Conservation (phyloP, 2,329 filamentous ascomycete species). For the Venturia effusa region DNA sequence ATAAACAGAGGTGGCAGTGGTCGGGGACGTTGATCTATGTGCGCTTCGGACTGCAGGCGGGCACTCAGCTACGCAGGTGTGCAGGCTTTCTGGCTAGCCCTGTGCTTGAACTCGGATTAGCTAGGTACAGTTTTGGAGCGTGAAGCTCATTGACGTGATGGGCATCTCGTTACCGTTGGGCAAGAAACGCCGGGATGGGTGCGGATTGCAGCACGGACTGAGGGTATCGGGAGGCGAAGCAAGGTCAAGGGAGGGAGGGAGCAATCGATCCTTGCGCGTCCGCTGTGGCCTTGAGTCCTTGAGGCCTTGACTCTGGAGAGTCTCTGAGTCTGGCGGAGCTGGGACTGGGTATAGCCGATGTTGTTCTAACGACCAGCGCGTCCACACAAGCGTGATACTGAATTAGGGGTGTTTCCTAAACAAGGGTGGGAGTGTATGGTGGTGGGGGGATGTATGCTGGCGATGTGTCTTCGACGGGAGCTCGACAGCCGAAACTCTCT, state of each 20-base stretch:
- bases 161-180: slow-evolving; percentile 1
- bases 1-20: not conserved
- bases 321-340: no score
- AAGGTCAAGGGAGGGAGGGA: not conserved
- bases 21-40: slow-evolving; percentile 3
- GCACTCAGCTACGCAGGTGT: not conserved
- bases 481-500: not conserved
- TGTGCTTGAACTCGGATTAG: not conserved
- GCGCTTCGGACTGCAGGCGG: not conserved
- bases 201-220: not conserved
- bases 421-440: not conserved
- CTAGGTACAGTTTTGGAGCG: slow-evolving; percentile 1
- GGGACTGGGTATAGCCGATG: not conserved
- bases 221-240: not conserved
- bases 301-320: no score
- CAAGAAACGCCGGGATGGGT: not conserved
- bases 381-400: not conserved
- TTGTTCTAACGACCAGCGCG: not conserved
- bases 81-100: not conserved
- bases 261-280: not conserved
- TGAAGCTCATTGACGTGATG: slow-evolving; percentile 1
- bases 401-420: not conserved
- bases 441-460: not conserved
- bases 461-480: not conserved
- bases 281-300: not conserved